Evolutionary conservation across 495 filamentous ascomycete species (phyloP).

Genomic region (Cairneyella variabilis): DNA sequence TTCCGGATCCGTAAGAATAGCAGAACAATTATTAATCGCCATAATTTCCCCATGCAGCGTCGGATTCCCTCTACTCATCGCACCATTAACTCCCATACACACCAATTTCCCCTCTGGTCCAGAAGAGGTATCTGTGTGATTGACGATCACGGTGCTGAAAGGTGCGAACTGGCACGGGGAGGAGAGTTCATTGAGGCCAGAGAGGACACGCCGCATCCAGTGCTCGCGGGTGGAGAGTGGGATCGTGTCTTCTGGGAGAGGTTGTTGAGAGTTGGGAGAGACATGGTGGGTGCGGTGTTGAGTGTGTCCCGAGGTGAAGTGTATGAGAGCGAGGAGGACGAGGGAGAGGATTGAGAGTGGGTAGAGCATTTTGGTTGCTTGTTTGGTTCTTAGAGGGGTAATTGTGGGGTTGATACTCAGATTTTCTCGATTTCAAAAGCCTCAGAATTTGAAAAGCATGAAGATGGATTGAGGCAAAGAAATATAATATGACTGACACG

Average conservation of each 20-base stretch:
- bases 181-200: constrained; percentile 33
- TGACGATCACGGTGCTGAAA: constrained; percentile 52
- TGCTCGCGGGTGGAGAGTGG: constrained; percentile 35
- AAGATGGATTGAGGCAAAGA: too few relatives aligned
- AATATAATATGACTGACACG: too few relatives aligned
- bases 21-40: constrained; percentile 49
- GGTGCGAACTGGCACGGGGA: constrained; percentile 46
- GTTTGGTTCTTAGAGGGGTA: background rate
- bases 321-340: constrained; percentile 19
- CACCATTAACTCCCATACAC: constrained; percentile 42
- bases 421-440: background rate
- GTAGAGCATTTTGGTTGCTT: constrained; percentile 17
- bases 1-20: constrained; percentile 39
- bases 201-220: constrained; percentile 48
- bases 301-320: constrained; percentile 8
- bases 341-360: constrained; percentile 21
- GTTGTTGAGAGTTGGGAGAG: constrained; percentile 5
- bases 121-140: constrained; percentile 37
- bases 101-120: constrained; percentile 38
- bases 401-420: too few relatives aligned
- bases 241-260: constrained; percentile 29
- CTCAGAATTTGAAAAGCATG: background rate
- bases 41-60: constrained; percentile 50
- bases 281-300: background rate
- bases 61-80: constrained; percentile 39